phyloP scores from a whole-genome alignment of 179 eudicot species.

The Drosera spatulata region DNA sequence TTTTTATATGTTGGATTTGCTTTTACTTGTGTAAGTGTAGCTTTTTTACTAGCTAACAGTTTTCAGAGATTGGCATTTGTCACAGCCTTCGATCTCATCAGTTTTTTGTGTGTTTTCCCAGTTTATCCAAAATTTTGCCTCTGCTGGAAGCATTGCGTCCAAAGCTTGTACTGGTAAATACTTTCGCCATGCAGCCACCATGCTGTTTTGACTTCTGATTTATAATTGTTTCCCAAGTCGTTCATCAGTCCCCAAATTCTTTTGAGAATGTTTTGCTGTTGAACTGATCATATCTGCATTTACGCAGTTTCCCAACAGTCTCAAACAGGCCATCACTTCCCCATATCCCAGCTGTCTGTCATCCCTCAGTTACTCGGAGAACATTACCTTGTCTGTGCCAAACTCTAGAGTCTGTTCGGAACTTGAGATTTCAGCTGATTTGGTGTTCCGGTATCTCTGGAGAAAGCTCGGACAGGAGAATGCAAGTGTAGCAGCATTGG shows the following conservation, averaged over 20 bases:
- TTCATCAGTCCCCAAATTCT: not conserved
- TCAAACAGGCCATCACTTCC: slow-evolving; percentile 17
- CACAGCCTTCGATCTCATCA: not conserved
- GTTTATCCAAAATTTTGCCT: slow-evolving; percentile 38
- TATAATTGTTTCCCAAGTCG: no score
- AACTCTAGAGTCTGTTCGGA: slow-evolving; percentile 26
- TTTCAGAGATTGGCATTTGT: not conserved
- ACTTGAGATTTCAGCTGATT: slow-evolving; percentile 41
- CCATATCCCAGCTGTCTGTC: slow-evolving; percentile 22
- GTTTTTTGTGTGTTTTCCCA: slow-evolving; percentile 18
- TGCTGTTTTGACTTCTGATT: not conserved
- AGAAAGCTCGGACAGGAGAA: slow-evolving; percentile 26
- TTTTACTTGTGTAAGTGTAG: not conserved
- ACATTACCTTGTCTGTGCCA: slow-evolving; percentile 33
- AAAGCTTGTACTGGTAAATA: slow-evolving; percentile 52
- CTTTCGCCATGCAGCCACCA: not conserved
- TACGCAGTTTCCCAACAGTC: slow-evolving; percentile 51
- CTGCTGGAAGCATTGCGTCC: slow-evolving; percentile 57
- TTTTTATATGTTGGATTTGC: not conserved
- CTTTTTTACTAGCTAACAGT: not conserved
- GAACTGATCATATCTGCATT: not conserved
- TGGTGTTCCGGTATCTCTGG: slow-evolving; percentile 43
- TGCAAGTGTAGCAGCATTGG: slow-evolving; percentile 35
- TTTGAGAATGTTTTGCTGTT: not conserved
- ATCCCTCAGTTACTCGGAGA: slow-evolving; percentile 31